Evolutionary conservation across 163 green algal genomes (phyloP), one percentile per base, ranked within the genome.

Genomic region (Scenedesmus sp.): DNA sequence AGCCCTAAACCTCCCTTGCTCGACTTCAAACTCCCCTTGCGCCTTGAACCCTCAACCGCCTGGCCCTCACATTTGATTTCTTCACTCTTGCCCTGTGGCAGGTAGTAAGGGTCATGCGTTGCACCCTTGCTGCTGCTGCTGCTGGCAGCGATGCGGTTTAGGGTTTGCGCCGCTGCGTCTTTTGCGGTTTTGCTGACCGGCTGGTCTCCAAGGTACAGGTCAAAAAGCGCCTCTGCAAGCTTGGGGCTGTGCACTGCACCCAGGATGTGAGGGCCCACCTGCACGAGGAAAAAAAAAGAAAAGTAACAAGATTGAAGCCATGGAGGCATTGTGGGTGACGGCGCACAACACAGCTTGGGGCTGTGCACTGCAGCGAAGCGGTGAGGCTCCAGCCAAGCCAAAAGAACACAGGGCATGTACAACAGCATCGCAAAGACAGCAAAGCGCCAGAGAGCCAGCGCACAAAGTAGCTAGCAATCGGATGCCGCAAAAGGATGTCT

Each of bases 181-280:
- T 94, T 94, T 5, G 94, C 93, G 54, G 87, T 74, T 66, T 89
- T 91, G 81, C 82, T 93, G 64, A 95, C 93, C 4, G 94, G 94
- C 82, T 94, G 79, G 6, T 93, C 90, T 0, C 93, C 94, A 15
- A 96, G 90, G 92, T 96, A 96, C n/a, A 97, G 84, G 66, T 96
- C 96, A 79, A 97, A 96, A 20, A 97, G 88, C 9, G 96, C 96
- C 60, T 94, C 89, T 0, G 87, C 92, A 67, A 97, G 88, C 26
- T 93, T 92, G 0, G 93, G 91, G 20, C 92, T 95, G 18, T 90
- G 79, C 86, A 97, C 93, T 9, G 67, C 84, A 34, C 88, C 87
- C 52, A 96, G 86, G 20, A 94, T 34, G 26, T 82, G 62, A 55
- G 62, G 13, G 34, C 92, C 87, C 0, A 90, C 76, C 52, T 87